Conservation (phyloP, 192 early-diverging fungal genomes). For the Neocallimastix lanati region DNA sequence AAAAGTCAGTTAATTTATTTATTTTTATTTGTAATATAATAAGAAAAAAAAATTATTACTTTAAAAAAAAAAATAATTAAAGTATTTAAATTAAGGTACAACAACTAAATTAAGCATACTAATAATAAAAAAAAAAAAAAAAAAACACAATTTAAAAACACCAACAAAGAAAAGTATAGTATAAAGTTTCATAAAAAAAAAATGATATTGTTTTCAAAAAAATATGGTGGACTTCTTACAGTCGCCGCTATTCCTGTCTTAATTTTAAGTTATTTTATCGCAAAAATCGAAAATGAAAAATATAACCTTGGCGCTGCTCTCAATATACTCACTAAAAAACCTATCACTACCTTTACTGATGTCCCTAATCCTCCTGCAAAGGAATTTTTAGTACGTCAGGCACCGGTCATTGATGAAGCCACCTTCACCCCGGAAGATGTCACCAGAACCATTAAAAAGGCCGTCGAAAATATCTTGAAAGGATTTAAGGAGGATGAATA, state of each 20-base stretch:
- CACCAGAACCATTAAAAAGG: background rate
- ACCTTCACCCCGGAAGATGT: background rate
- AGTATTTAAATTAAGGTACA: too few relatives aligned
- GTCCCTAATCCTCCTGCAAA: background rate
- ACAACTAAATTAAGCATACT: too few relatives aligned
- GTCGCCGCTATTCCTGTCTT: background rate
- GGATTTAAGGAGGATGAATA: background rate
- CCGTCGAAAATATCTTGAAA: background rate
- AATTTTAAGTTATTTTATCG: background rate
- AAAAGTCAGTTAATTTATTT: too few relatives aligned
- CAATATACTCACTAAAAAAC: background rate
- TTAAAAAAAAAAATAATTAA: too few relatives aligned
- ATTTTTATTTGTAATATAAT: too few relatives aligned
- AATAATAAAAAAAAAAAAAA: too few relatives aligned
- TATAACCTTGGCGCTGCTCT: background rate
- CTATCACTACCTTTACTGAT: background rate
- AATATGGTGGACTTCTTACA: background rate
- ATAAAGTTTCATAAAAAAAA: too few relatives aligned
- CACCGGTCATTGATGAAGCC: background rate
- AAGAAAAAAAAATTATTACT: too few relatives aligned
- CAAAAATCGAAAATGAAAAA: background rate
- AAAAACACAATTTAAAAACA: too few relatives aligned
- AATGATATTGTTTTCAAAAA: too few relatives aligned
- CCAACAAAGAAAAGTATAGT: too few relatives aligned
- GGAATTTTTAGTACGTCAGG: background rate